A percentile compares a stretch with the other conserved stretches of the same genome.
phyloP scores from a whole-genome alignment of 1,284 basidiomycete genomes.

The Ceratobasidium papillatum region DNA sequence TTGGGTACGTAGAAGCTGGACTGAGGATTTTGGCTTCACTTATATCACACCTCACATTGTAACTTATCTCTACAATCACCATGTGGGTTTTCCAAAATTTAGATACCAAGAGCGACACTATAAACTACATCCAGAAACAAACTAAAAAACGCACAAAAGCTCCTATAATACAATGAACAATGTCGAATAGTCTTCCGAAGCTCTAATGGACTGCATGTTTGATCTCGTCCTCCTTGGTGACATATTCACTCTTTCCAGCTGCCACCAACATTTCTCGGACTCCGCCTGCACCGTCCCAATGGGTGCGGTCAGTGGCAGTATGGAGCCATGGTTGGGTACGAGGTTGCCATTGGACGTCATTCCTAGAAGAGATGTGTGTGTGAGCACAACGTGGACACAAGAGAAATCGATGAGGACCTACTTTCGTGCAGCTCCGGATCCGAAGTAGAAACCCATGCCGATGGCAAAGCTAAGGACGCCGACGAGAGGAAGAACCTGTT shows the following conservation, averaged over 20 bases:
- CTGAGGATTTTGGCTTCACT: not conserved
- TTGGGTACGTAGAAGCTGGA: not conserved
- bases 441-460: constrained; percentile 37
- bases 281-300: constrained; percentile 30
- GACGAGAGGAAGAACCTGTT: constrained; percentile 27
- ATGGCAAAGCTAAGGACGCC: constrained; percentile 13
- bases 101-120: not conserved
- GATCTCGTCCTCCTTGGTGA: not conserved
- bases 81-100: not conserved
- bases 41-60: not conserved
- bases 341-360: constrained; percentile 38
- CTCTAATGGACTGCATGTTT: constrained; percentile 8
- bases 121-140: not conserved
- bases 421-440: constrained; percentile 13
- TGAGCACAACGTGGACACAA: not conserved
- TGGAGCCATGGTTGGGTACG: constrained; percentile 35
- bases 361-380: not conserved
- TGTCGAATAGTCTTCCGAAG: not conserved
- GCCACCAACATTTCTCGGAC: constrained; percentile 33
- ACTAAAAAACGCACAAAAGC: not conserved
- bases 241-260: constrained; percentile 27
- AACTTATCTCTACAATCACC: not conserved
- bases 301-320: constrained; percentile 26
- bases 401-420: not conserved
- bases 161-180: constrained; percentile 21